These are phyloP conservation scores for Hypoxylon sp. DNA, from an alignment of 2,329 filamentous ascomycete genomes.

Conservation along the genomic window DNA sequence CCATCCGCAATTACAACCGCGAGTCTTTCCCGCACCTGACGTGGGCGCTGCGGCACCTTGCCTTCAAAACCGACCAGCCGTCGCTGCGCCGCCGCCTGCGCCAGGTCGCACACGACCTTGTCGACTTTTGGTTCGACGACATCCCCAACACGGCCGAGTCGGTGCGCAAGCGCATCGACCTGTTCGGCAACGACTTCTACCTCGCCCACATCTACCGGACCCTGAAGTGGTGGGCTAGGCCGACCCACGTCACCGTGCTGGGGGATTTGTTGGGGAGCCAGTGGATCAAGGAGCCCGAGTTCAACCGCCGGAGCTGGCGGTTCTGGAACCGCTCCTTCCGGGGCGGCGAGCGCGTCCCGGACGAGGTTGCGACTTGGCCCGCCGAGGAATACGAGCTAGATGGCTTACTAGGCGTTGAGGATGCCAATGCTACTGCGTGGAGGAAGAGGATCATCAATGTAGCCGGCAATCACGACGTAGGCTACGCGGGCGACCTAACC, in stretches of 20 bases:
- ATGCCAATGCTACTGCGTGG: conserved; percentile 71
- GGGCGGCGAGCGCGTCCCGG: conserved; percentile 72
- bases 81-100: conserved; percentile 65
- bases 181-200: conserved; percentile 95
- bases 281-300: conserved; percentile 91
- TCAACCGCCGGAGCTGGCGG: conserved; percentile 75
- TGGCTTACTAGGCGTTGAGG: conserved; percentile 60
- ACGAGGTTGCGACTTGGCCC: conserved; percentile 64
- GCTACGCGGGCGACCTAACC: conserved; percentile 92
- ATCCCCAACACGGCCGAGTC: conserved; percentile 74
- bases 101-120: conserved; percentile 66
- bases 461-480: conserved; percentile 95
- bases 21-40: conserved; percentile 66
- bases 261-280: conserved; percentile 95
- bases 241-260: conserved; percentile 88
- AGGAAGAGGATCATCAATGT: conserved; percentile 84
- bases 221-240: conserved; percentile 83
- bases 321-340: conserved; percentile 86
- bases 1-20: conserved; percentile 72
- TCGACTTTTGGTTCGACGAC: conserved; percentile 75
- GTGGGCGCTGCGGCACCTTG: conserved; percentile 60
- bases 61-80: conserved; percentile 59
- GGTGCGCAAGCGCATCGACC: conserved; percentile 82
- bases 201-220: conserved; percentile 91
- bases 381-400: conserved; percentile 62